A percentile compares a stretch with the other conserved stretches of the same genome.
Evolutionary conservation across 768 basidiomycete genomes (phyloP).

Genomic region (Termitomyces heimii): DNA sequence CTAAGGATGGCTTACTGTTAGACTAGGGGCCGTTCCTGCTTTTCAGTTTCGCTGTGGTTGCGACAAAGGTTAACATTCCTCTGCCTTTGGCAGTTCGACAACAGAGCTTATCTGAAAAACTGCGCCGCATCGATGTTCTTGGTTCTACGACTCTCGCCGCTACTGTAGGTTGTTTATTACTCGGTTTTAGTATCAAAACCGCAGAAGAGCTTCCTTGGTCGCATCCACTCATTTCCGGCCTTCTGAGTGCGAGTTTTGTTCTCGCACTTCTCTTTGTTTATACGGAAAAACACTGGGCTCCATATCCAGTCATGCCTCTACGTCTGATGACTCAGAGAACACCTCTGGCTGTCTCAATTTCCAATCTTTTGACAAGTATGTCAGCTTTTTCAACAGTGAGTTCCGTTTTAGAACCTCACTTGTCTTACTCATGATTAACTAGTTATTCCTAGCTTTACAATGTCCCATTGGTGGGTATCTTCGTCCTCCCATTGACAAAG

Average conservation of each 20-base stretch:
- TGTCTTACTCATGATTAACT: slow-evolving; percentile 16
- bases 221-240: slow-evolving; percentile 62
- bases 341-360: slow-evolving; percentile 73
- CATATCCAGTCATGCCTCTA: slow-evolving; percentile 89
- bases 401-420: slow-evolving; percentile 11
- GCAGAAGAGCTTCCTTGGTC: slow-evolving; percentile 77
- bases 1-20: background rate
- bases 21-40: slow-evolving; percentile 70
- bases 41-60: slow-evolving; percentile 65
- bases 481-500: background rate
- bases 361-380: slow-evolving; percentile 74
- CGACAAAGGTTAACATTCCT: slow-evolving; percentile 71
- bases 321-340: slow-evolving; percentile 72
- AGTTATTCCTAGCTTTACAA: slow-evolving; percentile 61
- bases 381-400: slow-evolving; percentile 75
- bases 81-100: slow-evolving; percentile 62
- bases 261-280: slow-evolving; percentile 58
- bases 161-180: slow-evolving; percentile 62
- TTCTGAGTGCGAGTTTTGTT: slow-evolving; percentile 52
- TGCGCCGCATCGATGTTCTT: slow-evolving; percentile 78
- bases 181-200: slow-evolving; percentile 73
- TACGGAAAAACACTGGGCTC: slow-evolving; percentile 74
- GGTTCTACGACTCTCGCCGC: slow-evolving; percentile 79
- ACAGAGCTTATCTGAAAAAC: slow-evolving; percentile 53
- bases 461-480: slow-evolving; percentile 60